Evolutionary conservation across 2,329 filamentous ascomycete species (phyloP).

Genomic region (Phialemonium atrogriseum): DNA sequence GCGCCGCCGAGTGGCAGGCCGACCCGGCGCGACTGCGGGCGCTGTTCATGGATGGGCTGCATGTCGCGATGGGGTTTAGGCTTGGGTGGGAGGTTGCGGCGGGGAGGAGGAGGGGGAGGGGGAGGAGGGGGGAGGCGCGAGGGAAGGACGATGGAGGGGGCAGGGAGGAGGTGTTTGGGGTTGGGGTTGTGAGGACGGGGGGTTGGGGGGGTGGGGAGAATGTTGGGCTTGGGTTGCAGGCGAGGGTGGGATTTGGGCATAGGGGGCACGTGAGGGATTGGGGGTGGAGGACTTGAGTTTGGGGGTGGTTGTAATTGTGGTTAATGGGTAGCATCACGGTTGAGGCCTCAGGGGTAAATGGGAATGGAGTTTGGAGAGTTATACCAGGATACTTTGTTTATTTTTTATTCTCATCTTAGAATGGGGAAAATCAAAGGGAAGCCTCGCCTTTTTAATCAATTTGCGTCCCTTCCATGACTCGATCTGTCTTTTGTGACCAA

Average conservation of each 20-base stretch:
- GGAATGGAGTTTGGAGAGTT: too few relatives aligned
- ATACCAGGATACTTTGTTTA: too few relatives aligned
- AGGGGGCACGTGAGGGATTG: conserved; percentile 11
- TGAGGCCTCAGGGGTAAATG: too few relatives aligned
- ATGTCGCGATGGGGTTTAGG: conserved; percentile 16
- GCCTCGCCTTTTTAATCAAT: too few relatives aligned
- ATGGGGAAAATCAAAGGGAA: too few relatives aligned
- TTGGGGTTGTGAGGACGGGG: conserved; percentile 13
- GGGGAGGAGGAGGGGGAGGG: conserved; percentile 2
- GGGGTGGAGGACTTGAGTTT: conserved; percentile 12
- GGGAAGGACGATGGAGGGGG: conserved; percentile 1
- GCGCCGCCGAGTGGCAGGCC: conserved; percentile 18
- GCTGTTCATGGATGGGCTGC: conserved; percentile 14
- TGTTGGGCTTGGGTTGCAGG: conserved; percentile 14
- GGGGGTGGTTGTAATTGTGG: too few relatives aligned
- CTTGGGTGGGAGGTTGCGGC: conserved; percentile 14
- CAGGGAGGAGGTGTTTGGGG: conserved; percentile 9
- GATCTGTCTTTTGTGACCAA: too few relatives aligned
- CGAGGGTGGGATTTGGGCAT: conserved; percentile 12
- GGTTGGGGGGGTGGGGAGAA: conserved; percentile 16
- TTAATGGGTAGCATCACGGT: too few relatives aligned
- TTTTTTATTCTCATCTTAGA: too few relatives aligned
- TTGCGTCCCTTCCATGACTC: too few relatives aligned
- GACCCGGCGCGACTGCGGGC: conserved; percentile 10
- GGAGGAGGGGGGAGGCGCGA: conserved; percentile 3